phyloP scores from a whole-genome alignment of 345 rosid species.

The Gossypium stocksii region DNA sequence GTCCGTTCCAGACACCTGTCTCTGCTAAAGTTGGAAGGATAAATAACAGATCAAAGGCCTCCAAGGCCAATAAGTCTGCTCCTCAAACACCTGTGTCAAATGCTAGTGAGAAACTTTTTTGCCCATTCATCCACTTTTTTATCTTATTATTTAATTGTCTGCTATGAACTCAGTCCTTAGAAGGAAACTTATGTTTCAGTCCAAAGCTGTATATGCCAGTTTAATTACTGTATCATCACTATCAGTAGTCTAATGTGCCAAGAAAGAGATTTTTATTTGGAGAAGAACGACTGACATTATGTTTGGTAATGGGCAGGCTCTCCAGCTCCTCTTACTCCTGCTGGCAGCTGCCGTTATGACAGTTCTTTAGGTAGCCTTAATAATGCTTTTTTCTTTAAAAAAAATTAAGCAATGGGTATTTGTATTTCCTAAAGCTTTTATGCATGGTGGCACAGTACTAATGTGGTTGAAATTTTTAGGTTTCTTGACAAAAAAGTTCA shows the following conservation, averaged over 20 bases:
- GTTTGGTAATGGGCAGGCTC: conserved; percentile 55
- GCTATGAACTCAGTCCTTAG: background rate
- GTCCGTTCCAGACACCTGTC: conserved; percentile 67
- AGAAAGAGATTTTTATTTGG: background rate
- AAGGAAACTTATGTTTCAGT: background rate
- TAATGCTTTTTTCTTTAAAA: conserved; percentile 6
- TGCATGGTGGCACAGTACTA: conserved; percentile 2
- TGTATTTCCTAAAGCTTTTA: conserved; percentile 8
- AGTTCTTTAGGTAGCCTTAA: conserved; percentile 71
- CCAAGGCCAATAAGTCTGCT: conserved; percentile 50
- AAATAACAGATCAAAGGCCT: conserved; percentile 51
- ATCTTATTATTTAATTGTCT: background rate
- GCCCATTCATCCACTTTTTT: background rate
- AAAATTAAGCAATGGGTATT: too few relatives aligned
- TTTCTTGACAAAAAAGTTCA: conserved; percentile 83
- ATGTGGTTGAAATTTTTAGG: conserved; percentile 45
- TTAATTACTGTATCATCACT: background rate
- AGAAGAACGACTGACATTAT: conserved; percentile 14
- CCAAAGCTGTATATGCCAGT: background rate
- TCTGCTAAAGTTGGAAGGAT: conserved; percentile 66
- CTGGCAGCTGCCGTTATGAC: conserved; percentile 88
- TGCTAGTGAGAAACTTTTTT: conserved; percentile 43
- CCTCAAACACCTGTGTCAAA: conserved; percentile 71
- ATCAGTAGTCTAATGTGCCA: background rate
- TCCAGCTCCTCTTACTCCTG: conserved; percentile 65